These are phyloP conservation scores for Debaryomycetaceae sp. DNA, from an alignment of 1,139 yeast species.

Conservation along the genomic window DNA sequence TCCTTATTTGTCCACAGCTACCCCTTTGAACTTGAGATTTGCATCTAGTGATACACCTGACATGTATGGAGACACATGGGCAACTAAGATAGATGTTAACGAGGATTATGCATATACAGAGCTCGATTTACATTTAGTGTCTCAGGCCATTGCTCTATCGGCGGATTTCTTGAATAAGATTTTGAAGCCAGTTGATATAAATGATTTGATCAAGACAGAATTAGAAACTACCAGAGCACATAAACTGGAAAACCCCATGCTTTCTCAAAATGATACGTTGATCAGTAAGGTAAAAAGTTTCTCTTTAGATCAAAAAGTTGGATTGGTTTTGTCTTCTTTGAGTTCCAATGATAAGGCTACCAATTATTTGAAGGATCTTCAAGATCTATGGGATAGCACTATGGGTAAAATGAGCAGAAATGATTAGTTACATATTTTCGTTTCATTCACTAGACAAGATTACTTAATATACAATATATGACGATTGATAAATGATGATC, in stretches of 20 bases:
- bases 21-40: constrained; percentile 41
- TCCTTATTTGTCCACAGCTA: constrained; percentile 58
- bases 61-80: constrained; percentile 45
- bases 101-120: constrained; percentile 47
- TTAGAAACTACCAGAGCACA: constrained; percentile 7
- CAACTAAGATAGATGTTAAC: constrained; percentile 43
- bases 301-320: constrained; percentile 21
- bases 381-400: constrained; percentile 19
- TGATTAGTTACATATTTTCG: neutral
- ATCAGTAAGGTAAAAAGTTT: constrained; percentile 11
- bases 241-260: constrained; percentile 11
- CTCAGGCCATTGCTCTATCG: constrained; percentile 31
- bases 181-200: constrained; percentile 26
- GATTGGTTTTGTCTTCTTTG: constrained; percentile 14
- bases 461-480: constrained; percentile 1
- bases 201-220: constrained; percentile 10
- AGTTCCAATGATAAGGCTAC: constrained; percentile 6
- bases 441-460: neutral
- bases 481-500: neutral
- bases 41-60: constrained; percentile 24
- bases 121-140: constrained; percentile 33
- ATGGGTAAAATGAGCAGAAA: neutral
- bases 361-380: constrained; percentile 13
- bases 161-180: constrained; percentile 27
- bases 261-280: constrained; percentile 11